These are phyloP conservation scores for Claviceps paspali DNA, from an alignment of 2,329 filamentous ascomycete genomes.

Conservation along the genomic window DNA sequence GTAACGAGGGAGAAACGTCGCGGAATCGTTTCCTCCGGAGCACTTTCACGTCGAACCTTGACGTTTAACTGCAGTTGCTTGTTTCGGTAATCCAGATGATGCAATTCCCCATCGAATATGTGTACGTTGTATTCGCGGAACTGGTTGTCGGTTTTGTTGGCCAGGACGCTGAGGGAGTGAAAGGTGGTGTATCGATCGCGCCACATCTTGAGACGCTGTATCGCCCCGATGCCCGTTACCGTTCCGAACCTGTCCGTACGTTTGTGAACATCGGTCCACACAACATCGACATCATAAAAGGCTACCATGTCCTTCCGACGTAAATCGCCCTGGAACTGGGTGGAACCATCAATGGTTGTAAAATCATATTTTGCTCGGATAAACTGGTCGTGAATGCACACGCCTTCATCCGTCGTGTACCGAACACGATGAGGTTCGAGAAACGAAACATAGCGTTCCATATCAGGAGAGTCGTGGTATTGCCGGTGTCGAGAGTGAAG, in stretches of 20 bases:
- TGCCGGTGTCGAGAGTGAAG: slow-evolving; percentile 35
- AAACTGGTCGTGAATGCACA: slow-evolving; percentile 31
- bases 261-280: slow-evolving; percentile 34
- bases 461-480: slow-evolving; percentile 32
- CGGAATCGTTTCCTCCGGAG: slow-evolving; percentile 19
- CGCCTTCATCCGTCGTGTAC: slow-evolving; percentile 30
- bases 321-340: slow-evolving; percentile 34
- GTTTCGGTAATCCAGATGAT: slow-evolving; percentile 29
- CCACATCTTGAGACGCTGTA: slow-evolving; percentile 38
- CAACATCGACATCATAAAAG: slow-evolving; percentile 36
- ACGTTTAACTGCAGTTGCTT: slow-evolving; percentile 29
- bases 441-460: slow-evolving; percentile 34
- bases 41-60: slow-evolving; percentile 24
- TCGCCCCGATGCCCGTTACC: slow-evolving; percentile 33
- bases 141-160: slow-evolving; percentile 28
- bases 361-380: slow-evolving; percentile 36
- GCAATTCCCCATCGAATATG: slow-evolving; percentile 30
- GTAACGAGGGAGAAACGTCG: slow-evolving; percentile 28
- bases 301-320: slow-evolving; percentile 31
- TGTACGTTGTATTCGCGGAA: slow-evolving; percentile 34
- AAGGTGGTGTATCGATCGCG: slow-evolving; percentile 30
- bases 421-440: slow-evolving; percentile 31
- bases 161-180: slow-evolving; percentile 32
- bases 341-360: slow-evolving; percentile 29
- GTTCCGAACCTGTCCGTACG: slow-evolving; percentile 35